Base-by-base conservation (phyloP, 148 eudicot species). In the Nepenthes mirabilis region DNA sequence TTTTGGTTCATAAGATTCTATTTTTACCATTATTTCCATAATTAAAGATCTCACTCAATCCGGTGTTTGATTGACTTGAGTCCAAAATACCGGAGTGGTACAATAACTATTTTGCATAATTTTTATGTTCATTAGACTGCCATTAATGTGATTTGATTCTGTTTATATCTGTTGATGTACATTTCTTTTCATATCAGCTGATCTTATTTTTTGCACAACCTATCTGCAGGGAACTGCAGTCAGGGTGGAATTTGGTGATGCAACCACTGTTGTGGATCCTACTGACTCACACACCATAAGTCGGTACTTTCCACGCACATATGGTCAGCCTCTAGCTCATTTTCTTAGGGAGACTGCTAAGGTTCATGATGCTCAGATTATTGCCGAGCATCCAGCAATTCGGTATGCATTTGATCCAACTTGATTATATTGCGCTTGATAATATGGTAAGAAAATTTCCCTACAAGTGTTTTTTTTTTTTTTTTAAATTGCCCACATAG, bases 261-360 rank as follows among this genome's bases (percentile, higher is more conserved):
- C 75, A 61, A 75, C 99, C 57, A 79, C 89, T 47, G 74, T 82
- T 2, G 72, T 79, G 50, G 99, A 93, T 66, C 75, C 84, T 49
- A 58, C 91, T 23, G 96, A 86, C 75, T 80, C 87, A 43, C 85
- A 77, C 72, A 76, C 89, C 74, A 84, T 93, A 47, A 74, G 85
- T 49, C 84, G 87, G 57, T 72, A 74, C 58, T 93, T 79, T 69
- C 99, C 97, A 34, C 82, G 79, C 74, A 88, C 99, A 9, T 93
- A 82, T 67, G 95, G 96, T 62, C 95, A 93, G 63, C 97, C 91
- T 33, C 69, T 93, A 69, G 99, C 82, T 48, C 99, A 93, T 65
- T 93, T 93, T 69, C 81, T 93, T 57, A 86, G 99, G 74, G 87
- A 85, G 48, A 89, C 81, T 65, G 85, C 95, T 43, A 82, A 79